These are phyloP conservation scores for Phytophthora brassicae DNA, from an alignment of 352 stramenopile species.

Conservation along the genomic window DNA sequence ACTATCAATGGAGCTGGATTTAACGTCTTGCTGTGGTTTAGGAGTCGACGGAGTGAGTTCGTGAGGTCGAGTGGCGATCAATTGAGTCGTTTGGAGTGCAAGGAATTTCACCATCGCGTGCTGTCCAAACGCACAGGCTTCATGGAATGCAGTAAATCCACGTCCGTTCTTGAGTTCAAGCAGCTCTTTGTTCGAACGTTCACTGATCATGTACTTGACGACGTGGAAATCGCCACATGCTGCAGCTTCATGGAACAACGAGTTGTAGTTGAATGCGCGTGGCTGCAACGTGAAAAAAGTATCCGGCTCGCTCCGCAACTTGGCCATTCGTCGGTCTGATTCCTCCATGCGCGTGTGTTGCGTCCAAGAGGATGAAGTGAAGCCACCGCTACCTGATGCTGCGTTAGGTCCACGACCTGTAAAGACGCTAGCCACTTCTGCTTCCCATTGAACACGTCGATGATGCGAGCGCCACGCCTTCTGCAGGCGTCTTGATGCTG, in stretches of 20 bases:
- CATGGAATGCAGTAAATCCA: constrained; percentile 69
- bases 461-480: constrained; percentile 40
- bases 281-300: constrained; percentile 62
- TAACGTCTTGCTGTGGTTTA: neutral
- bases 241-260: constrained; percentile 69
- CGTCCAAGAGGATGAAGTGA: constrained; percentile 32
- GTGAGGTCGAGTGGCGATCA: neutral
- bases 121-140: constrained; percentile 60
- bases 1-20: constrained; percentile 2
- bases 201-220: constrained; percentile 71
- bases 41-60: neutral
- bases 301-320: constrained; percentile 44
- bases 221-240: constrained; percentile 74
- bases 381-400: constrained; percentile 11
- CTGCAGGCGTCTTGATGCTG: constrained; percentile 42
- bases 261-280: constrained; percentile 57
- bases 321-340: constrained; percentile 60
- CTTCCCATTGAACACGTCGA: constrained; percentile 41
- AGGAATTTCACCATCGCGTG: constrained; percentile 80
- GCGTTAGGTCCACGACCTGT: constrained; percentile 16
- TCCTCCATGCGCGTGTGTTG: constrained; percentile 70
- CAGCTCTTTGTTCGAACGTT: constrained; percentile 28
- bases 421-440: constrained; percentile 58
- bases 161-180: constrained; percentile 53
- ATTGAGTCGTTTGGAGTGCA: constrained; percentile 12